Evolutionary conservation across 169 alveolate species (phyloP).

Genomic region (Perkinsus marinus): DNA sequence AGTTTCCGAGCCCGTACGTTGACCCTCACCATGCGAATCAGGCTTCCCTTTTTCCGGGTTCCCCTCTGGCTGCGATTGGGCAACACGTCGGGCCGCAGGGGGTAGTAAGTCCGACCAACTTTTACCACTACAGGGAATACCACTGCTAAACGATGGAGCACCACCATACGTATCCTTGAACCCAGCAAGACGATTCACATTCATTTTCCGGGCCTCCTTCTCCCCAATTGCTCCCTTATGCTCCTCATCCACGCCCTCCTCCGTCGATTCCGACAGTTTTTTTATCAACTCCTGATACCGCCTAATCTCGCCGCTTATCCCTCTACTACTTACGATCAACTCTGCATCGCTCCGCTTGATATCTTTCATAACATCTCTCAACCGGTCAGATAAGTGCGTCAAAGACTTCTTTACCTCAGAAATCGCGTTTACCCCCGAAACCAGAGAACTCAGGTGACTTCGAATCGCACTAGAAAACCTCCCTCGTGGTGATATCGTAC

Average conservation of each 20-base stretch:
- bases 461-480: not conserved
- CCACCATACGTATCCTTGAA: not conserved
- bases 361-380: not conserved
- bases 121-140: not conserved
- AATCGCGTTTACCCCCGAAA: not conserved
- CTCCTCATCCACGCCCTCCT: not conserved
- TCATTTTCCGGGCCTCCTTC: not conserved
- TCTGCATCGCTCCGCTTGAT: not conserved
- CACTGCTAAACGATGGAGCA: not conserved
- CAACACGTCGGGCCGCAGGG: not conserved
- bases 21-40: not conserved
- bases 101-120: not conserved
- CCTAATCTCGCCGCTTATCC: not conserved
- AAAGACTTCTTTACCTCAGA: not conserved
- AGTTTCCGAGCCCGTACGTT: not conserved
- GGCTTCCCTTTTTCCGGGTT: not conserved
- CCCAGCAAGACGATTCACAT: not conserved
- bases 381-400: not conserved
- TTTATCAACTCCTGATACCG: not conserved
- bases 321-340: not conserved
- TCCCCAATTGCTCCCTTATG: not conserved
- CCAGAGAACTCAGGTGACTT: not conserved
- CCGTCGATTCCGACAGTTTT: not conserved
- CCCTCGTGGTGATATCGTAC: not conserved
- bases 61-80: not conserved